Conservation (phyloP, 305 asterid species). For the Nicotiana rustica region DNA sequence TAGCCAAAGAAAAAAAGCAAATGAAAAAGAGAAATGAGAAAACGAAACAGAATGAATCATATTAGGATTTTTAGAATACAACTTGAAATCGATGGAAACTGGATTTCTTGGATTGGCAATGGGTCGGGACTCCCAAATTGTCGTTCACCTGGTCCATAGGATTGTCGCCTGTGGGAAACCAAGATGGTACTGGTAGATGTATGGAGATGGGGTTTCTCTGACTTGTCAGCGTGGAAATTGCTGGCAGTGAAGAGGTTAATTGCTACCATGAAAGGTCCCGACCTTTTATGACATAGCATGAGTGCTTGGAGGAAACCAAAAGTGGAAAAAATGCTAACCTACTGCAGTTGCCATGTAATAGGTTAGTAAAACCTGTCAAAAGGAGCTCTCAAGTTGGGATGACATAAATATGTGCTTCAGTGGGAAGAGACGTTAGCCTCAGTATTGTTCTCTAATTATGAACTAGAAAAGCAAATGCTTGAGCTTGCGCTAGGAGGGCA, state of each 20-base stretch:
- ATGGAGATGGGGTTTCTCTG: neutral
- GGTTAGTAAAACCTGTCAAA: slow-evolving; percentile 10
- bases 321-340: neutral
- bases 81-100: neutral
- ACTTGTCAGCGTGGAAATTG: neutral
- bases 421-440: neutral
- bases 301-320: neutral
- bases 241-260: slow-evolving; percentile 28
- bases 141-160: neutral
- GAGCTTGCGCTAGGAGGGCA: neutral
- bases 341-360: neutral
- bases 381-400: slow-evolving; percentile 20
- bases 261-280: slow-evolving; percentile 15
- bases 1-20: neutral
- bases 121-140: neutral
- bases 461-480: slow-evolving; percentile 18
- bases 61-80: slow-evolving; percentile 15
- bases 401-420: slow-evolving; percentile 25
- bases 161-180: neutral
- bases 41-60: neutral
- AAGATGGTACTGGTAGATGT: neutral
- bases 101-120: neutral
- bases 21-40: slow-evolving; percentile 8
- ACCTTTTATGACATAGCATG: neutral
- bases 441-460: slow-evolving; percentile 18